Conservation (phyloP, 1,284 basidiomycete genomes). For the Sporisorium exsertum region DNA sequence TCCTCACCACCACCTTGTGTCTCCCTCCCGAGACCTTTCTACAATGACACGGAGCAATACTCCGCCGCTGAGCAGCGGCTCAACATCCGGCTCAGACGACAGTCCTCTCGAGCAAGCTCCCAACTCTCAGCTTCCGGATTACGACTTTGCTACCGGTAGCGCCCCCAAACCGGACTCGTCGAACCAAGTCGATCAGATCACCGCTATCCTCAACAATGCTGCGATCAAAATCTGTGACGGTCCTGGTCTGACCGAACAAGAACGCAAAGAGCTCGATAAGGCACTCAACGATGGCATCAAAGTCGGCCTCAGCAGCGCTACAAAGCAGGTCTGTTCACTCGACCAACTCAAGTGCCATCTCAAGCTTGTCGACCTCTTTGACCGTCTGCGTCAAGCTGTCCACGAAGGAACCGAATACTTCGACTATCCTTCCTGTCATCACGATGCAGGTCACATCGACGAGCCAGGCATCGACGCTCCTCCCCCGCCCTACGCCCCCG, state of each 20-base stretch:
- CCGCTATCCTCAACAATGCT: conserved; percentile 19
- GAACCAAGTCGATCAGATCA: conserved; percentile 18
- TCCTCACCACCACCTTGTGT: neutral
- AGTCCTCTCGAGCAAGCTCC: conserved; percentile 11
- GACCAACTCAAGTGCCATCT: conserved; percentile 42
- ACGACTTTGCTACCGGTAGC: conserved; percentile 14
- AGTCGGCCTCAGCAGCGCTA: conserved; percentile 20
- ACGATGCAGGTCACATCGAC: conserved; percentile 31
- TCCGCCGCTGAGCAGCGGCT: conserved; percentile 35
- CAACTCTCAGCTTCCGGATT: conserved; percentile 25
- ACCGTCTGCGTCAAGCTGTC: conserved; percentile 35
- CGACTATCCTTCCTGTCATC: conserved; percentile 39
- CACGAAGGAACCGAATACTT: conserved; percentile 43
- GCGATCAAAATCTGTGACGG: conserved; percentile 42
- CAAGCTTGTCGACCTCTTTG: conserved; percentile 47
- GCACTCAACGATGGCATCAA: conserved; percentile 32
- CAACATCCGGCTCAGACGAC: conserved; percentile 12
- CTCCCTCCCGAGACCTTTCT: neutral
- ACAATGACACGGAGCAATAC: conserved; percentile 20
- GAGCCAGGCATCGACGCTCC: conserved; percentile 46
- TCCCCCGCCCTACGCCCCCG: conserved; percentile 41
- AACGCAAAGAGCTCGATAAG: conserved; percentile 37
- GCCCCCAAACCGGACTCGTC: neutral
- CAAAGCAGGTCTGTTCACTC: conserved; percentile 11
- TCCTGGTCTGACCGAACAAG: conserved; percentile 24